Evolutionary conservation across 257 asterid genomes (phyloP).

Genomic region (Forsythia suspensa): DNA sequence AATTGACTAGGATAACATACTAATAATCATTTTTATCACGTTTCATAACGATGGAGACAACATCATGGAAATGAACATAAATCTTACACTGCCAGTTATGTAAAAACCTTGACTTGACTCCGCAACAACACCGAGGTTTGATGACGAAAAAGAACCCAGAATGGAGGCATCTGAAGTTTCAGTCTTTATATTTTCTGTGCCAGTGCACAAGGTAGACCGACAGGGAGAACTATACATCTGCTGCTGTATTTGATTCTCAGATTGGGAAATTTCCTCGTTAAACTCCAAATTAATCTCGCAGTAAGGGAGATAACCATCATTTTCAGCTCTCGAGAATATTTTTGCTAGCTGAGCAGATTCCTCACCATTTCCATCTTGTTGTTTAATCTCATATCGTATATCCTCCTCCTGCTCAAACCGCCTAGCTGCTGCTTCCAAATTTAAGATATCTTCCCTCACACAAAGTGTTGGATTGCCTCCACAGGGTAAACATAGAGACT

Average conservation of each 20-base stretch:
- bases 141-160: slow-evolving; percentile 31
- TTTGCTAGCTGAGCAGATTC: slow-evolving; percentile 47
- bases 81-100: slow-evolving; percentile 36
- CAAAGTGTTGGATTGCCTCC: slow-evolving; percentile 47
- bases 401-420: slow-evolving; percentile 73
- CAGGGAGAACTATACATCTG: slow-evolving; percentile 17
- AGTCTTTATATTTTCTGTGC: slow-evolving; percentile 19
- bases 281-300: slow-evolving; percentile 39
- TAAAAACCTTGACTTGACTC: slow-evolving; percentile 30
- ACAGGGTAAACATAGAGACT: slow-evolving; percentile 58
- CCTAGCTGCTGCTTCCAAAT: slow-evolving; percentile 74
- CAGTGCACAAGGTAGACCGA: slow-evolving; percentile 10
- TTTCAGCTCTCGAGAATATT: slow-evolving; percentile 46
- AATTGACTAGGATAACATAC: slow-evolving; percentile 7
- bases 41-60: background rate
- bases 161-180: slow-evolving; percentile 30
- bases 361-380: slow-evolving; percentile 37
- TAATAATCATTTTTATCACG: background rate
- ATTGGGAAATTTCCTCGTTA: slow-evolving; percentile 25
- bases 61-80: slow-evolving; percentile 4
- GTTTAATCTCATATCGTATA: slow-evolving; percentile 54
- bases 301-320: slow-evolving; percentile 64
- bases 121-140: background rate
- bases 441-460: slow-evolving; percentile 69
- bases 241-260: slow-evolving; percentile 19